phyloP scores from a whole-genome alignment of 1,139 yeast genomes.

The Saccharomyces pastorianus region DNA sequence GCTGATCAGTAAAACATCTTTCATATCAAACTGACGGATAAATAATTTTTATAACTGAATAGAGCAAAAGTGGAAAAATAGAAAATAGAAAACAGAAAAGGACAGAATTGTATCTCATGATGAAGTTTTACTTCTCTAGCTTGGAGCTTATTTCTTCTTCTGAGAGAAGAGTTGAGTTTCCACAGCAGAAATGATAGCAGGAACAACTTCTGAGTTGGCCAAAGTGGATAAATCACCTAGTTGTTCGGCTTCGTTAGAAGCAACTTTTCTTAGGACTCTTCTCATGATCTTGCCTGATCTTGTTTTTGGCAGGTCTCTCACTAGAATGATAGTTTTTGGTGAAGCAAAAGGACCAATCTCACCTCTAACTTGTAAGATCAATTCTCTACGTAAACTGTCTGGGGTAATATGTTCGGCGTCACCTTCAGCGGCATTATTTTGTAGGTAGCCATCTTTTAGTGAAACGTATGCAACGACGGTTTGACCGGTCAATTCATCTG shows the following conservation, averaged over 20 bases:
- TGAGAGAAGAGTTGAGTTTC: conserved; percentile 28
- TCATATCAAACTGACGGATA: background rate
- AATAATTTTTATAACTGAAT: background rate
- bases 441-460: conserved; percentile 47
- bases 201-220: conserved; percentile 81
- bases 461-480: conserved; percentile 93
- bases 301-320: conserved; percentile 91
- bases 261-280: conserved; percentile 88
- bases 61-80: background rate
- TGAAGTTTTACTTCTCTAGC: background rate
- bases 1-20: background rate
- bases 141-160: conserved; percentile 6
- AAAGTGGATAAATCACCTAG: conserved; percentile 90
- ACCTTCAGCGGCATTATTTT: conserved; percentile 35
- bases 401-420: conserved; percentile 39
- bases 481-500: conserved; percentile 95
- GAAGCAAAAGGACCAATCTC: conserved; percentile 98
- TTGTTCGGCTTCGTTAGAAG: conserved; percentile 83
- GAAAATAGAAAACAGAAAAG: background rate
- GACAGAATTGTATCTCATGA: background rate
- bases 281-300: conserved; percentile 98
- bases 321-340: conserved; percentile 83
- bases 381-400: conserved; percentile 61
- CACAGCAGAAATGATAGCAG: conserved; percentile 50
- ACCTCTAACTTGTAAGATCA: conserved; percentile 80